Evolutionary conservation across 495 filamentous ascomycete species (phyloP).

Genomic region (Lophiotrema nucula): DNA sequence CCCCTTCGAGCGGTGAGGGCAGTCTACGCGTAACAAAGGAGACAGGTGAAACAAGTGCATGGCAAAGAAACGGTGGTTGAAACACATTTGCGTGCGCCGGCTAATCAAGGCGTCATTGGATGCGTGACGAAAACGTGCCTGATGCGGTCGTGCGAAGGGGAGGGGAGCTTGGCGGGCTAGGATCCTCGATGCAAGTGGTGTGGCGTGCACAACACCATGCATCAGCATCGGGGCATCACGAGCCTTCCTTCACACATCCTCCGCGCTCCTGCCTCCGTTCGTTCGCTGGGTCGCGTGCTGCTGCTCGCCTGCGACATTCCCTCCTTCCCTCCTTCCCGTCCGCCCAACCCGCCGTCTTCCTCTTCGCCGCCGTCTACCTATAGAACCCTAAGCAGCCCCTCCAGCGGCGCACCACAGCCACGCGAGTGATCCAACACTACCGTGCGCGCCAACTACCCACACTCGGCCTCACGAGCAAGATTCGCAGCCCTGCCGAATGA

Average conservation of each 20-base stretch:
- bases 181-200: too few relatives aligned
- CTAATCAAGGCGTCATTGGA: not conserved
- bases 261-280: not conserved
- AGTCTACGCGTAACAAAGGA: not conserved
- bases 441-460: not conserved
- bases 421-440: too few relatives aligned
- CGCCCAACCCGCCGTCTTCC: too few relatives aligned
- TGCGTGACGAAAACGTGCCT: not conserved
- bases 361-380: too few relatives aligned
- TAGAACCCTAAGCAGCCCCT: too few relatives aligned
- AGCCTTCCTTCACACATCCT: not conserved
- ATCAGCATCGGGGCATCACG: not conserved
- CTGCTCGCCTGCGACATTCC: too few relatives aligned
- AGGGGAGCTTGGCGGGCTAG: not conserved
- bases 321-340: too few relatives aligned
- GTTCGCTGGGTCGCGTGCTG: too few relatives aligned
- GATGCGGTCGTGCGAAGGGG: not conserved
- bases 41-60: not conserved
- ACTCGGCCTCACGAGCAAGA: not conserved
- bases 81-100: not conserved
- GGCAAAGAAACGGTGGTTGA: not conserved
- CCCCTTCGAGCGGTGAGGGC: too few relatives aligned
- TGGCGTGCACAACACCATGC: not conserved
- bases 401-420: too few relatives aligned
- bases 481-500: constrained; percentile 8